Evolutionary conservation across 441 rosid genomes (phyloP).

Genomic region (Syzygium syzygioides): DNA sequence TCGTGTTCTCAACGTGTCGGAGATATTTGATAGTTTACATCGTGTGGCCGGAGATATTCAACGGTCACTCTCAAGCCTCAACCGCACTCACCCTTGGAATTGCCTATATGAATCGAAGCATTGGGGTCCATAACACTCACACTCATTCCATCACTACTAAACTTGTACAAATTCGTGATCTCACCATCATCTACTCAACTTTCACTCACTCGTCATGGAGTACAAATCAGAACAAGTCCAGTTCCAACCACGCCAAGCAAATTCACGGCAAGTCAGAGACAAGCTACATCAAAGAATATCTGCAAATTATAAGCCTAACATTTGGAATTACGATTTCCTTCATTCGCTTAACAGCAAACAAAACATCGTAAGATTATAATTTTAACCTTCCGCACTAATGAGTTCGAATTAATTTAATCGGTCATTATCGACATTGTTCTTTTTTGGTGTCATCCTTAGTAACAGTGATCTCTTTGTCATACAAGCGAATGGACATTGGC

Average conservation of each 20-base stretch:
- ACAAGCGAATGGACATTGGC: background rate
- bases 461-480: background rate
- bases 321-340: slow-evolving; percentile 41
- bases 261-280: background rate
- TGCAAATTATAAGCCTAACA: slow-evolving; percentile 37
- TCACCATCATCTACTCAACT: background rate
- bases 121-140: background rate
- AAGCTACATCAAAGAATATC: slow-evolving; percentile 19
- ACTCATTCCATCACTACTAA: background rate
- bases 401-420: too few relatives aligned
- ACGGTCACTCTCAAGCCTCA: background rate
- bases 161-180: background rate
- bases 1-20: background rate
- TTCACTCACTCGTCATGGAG: background rate
- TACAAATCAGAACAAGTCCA: background rate
- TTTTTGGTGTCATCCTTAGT: background rate
- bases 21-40: background rate
- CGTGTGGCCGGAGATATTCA: too few relatives aligned
- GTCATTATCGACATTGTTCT: too few relatives aligned
- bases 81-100: background rate
- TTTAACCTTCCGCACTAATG: background rate
- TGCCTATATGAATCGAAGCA: background rate
- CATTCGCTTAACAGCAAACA: slow-evolving; percentile 25
- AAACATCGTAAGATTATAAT: slow-evolving; percentile 18
- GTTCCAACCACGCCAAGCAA: background rate